These are phyloP conservation scores for Mucor irregularis DNA, from an alignment of 371 early-diverging fungal genomes.

Conservation along the genomic window DNA sequence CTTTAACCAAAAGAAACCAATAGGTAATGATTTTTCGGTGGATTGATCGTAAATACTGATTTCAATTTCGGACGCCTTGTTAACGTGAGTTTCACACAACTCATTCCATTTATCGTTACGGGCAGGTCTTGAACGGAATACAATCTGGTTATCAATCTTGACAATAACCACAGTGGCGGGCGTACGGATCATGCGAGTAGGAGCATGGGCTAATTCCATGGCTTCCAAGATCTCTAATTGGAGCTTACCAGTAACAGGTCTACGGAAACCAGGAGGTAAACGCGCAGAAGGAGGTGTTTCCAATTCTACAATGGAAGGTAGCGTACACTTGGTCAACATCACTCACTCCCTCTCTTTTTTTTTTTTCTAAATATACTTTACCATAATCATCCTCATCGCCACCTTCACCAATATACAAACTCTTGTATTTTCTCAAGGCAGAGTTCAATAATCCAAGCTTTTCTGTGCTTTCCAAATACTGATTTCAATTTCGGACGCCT, in stretches of 20 bases:
- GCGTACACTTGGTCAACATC: no score
- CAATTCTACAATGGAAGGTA: no score
- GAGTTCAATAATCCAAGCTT: constrained; percentile 78
- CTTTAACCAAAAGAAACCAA: constrained; percentile 84
- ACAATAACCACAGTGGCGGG: constrained; percentile 74
- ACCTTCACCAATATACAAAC: constrained; percentile 72
- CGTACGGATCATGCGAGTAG: constrained; percentile 55
- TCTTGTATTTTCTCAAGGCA: constrained; percentile 80
- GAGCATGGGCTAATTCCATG: constrained; percentile 67
- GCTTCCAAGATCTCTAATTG: constrained; percentile 68
- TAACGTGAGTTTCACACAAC: constrained; percentile 79
- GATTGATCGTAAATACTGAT: constrained; percentile 76
- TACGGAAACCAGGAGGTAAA: constrained; percentile 66
- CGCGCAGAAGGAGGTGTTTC: constrained; percentile 46
- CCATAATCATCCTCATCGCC: constrained; percentile 76
- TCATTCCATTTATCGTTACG: constrained; percentile 75
- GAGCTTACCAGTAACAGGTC: constrained; percentile 75
- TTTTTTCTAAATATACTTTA: no score
- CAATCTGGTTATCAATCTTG: constrained; percentile 80
- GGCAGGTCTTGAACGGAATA: constrained; percentile 68
- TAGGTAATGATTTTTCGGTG: constrained; percentile 61
- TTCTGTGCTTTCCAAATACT: constrained; percentile 77
- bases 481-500: constrained; percentile 91
- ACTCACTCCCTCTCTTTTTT: neutral
- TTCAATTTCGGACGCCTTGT: constrained; percentile 92